phyloP scores from a whole-genome alignment of 345 rosid genomes.

The Salix caprea region DNA sequence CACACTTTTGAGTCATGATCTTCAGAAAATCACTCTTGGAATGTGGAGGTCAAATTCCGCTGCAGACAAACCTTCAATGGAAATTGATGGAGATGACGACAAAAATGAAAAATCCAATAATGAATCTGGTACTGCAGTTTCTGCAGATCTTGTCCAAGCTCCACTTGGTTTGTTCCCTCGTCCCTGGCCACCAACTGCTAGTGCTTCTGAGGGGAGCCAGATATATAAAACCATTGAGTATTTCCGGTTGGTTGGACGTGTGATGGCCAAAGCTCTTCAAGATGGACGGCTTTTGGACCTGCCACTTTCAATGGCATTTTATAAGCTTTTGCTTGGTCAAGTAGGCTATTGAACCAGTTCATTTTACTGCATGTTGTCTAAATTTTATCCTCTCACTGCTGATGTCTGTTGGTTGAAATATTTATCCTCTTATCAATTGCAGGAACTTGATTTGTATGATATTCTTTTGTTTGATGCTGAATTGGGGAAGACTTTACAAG shows the following conservation, averaged over 20 bases:
- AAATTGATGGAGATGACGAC: slow-evolving; percentile 51
- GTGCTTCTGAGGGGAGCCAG: slow-evolving; percentile 70
- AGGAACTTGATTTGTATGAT: slow-evolving; percentile 98
- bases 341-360: slow-evolving; percentile 37
- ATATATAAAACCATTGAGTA: slow-evolving; percentile 67
- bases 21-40: slow-evolving; percentile 75
- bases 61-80: slow-evolving; percentile 46
- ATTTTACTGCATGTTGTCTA: not conserved
- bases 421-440: slow-evolving; percentile 24
- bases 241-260: slow-evolving; percentile 91
- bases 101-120: slow-evolving; percentile 38
- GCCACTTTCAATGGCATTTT: slow-evolving; percentile 75
- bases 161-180: slow-evolving; percentile 91
- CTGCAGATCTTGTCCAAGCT: slow-evolving; percentile 57
- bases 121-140: slow-evolving; percentile 25
- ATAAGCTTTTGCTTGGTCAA: slow-evolving; percentile 85
- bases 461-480: slow-evolving; percentile 74
- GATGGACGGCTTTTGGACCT: slow-evolving; percentile 96
- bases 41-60: slow-evolving; percentile 86
- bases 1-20: slow-evolving; percentile 89
- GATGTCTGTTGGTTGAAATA: not conserved
- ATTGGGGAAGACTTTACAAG: slow-evolving; percentile 85
- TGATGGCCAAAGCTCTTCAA: slow-evolving; percentile 99
- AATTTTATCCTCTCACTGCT: not conserved
- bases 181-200: slow-evolving; percentile 81